phyloP scores from a whole-genome alignment of 805 yeast species.

The Jamesozyma gamospora region DNA sequence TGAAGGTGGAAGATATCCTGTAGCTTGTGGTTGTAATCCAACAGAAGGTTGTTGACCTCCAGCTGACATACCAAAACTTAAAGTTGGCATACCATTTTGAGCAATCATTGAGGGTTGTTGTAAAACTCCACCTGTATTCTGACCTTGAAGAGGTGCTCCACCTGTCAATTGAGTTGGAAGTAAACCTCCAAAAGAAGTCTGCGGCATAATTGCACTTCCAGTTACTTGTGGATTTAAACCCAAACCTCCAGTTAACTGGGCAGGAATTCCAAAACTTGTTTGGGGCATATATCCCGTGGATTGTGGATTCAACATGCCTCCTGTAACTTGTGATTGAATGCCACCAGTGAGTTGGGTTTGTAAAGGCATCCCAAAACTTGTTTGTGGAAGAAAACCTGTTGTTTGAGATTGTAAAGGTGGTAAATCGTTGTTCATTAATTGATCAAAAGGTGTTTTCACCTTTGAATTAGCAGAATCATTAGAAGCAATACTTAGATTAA shows the following conservation, averaged over 20 bases:
- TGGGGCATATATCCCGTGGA: constrained; percentile 25
- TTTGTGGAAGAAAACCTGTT: constrained; percentile 32
- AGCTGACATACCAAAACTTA: constrained; percentile 26
- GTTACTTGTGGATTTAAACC: constrained; percentile 26
- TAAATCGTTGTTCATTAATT: constrained; percentile 20
- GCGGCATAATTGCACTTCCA: constrained; percentile 24
- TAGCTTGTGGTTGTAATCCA: constrained; percentile 38
- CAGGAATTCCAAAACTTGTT: constrained; percentile 27
- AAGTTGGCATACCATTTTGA: constrained; percentile 21
- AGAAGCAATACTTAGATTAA: constrained; percentile 68
- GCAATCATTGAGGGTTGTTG: background rate
- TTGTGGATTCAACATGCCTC: constrained; percentile 16
- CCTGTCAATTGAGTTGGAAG: constrained; percentile 31
- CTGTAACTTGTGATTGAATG: constrained; percentile 14
- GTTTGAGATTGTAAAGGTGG: constrained; percentile 29
- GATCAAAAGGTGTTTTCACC: constrained; percentile 34
- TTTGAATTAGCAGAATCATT: constrained; percentile 11
- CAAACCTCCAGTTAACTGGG: constrained; percentile 13
- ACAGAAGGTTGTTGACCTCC: background rate
- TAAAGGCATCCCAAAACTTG: constrained; percentile 26
- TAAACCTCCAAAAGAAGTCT: constrained; percentile 30
- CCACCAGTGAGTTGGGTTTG: constrained; percentile 21
- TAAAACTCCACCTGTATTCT: constrained; percentile 32
- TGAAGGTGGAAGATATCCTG: constrained; percentile 52
- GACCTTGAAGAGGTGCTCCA: constrained; percentile 28